Percentiles rank a stretch among this genome's conserved stretches.
Conservation (phyloP, 441 rosid genomes). For the Rhodomyrtus psidioides region DNA sequence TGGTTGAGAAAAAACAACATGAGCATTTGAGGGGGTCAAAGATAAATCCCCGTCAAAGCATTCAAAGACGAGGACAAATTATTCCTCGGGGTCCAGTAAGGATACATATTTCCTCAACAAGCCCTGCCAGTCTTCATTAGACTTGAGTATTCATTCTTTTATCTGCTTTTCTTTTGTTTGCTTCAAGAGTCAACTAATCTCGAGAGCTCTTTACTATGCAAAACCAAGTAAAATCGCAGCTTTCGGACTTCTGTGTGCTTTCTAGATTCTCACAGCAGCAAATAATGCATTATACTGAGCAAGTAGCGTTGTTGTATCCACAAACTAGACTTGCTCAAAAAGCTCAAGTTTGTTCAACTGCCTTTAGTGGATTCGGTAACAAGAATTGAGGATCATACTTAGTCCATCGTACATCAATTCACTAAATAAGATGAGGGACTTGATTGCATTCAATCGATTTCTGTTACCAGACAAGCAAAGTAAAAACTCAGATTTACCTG, state of each 20-base stretch:
- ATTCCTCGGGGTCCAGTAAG: not conserved
- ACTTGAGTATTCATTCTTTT: not conserved
- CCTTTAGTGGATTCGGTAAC: not conserved
- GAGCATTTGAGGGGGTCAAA: not conserved
- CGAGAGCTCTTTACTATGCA: not conserved
- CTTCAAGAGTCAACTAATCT: not conserved
- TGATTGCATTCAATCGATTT: not conserved
- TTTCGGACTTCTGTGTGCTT: not conserved
- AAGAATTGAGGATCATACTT: not conserved
- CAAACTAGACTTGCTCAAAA: not conserved
- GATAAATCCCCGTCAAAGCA: not conserved
- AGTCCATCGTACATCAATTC: not conserved
- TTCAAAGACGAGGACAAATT: not conserved
- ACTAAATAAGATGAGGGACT: not conserved
- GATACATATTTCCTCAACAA: not conserved
- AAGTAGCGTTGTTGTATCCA: not conserved
- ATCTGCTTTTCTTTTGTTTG: not conserved
- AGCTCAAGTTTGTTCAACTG: not conserved
- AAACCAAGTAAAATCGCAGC: not conserved
- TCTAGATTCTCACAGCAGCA: not conserved
- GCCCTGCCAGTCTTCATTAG: not conserved
- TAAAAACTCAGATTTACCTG: constrained; percentile 1
- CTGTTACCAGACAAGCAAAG: not conserved
- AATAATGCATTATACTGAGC: not conserved
- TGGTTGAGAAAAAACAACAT: not conserved